Evolutionary conservation across 2,329 filamentous ascomycete genomes (phyloP).

Genomic region (Dendrostoma leiphaemia): DNA sequence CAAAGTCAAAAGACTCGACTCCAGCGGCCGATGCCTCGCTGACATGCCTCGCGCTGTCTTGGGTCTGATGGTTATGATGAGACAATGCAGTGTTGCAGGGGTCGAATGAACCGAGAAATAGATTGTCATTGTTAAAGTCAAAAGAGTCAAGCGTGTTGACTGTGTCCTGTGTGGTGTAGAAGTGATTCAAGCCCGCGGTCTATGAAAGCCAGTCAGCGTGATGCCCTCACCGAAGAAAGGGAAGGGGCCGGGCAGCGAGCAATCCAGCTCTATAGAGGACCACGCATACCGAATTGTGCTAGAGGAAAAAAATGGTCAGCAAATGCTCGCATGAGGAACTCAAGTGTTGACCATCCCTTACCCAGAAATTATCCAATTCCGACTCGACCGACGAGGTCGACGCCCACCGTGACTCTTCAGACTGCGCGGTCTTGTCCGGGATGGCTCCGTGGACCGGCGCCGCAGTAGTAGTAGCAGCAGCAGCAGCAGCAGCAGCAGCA

Average conservation of each 20-base stretch:
- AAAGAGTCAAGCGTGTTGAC: slow-evolving; percentile 10
- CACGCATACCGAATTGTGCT: slow-evolving; percentile 16
- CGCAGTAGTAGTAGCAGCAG: no score
- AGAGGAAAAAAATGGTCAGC: neutral
- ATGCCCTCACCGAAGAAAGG: neutral
- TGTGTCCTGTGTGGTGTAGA: slow-evolving; percentile 19
- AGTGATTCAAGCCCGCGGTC: slow-evolving; percentile 14
- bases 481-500: no score
- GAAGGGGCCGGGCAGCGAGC: neutral
- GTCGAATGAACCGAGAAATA: slow-evolving; percentile 15
- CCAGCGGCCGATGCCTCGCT: slow-evolving; percentile 7
- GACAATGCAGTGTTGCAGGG: slow-evolving; percentile 12
- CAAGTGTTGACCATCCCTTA: neutral
- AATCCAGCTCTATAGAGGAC: neutral
- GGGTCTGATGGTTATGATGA: slow-evolving; percentile 1
- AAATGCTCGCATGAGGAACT: neutral
- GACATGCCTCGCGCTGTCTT: slow-evolving; percentile 3
- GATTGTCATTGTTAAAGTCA: slow-evolving; percentile 16
- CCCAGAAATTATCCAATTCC: slow-evolving; percentile 16
- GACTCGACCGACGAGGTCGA: slow-evolving; percentile 18
- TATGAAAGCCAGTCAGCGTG: slow-evolving; percentile 2
- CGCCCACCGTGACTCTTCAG: slow-evolving; percentile 14
- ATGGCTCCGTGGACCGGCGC: slow-evolving; percentile 2
- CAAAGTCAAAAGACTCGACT: slow-evolving; percentile 15
- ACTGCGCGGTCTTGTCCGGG: slow-evolving; percentile 3